Evolutionary conservation across 2,329 filamentous ascomycete genomes (phyloP), one percentile per base, ranked within the genome.

Genomic region (Exophiala sp.): DNA sequence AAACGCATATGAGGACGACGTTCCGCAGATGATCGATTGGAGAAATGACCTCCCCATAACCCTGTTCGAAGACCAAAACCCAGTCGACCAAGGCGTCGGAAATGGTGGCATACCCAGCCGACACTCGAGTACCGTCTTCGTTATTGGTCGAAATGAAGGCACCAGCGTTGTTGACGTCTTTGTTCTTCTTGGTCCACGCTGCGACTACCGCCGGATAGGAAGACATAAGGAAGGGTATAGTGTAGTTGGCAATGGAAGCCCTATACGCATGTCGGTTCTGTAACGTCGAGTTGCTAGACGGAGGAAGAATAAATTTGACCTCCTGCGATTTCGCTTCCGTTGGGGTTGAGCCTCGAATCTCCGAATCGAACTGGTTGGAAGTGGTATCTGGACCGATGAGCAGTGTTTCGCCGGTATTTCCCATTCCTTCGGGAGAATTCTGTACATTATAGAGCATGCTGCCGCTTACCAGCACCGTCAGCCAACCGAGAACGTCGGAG

Each of bases 1-100:
- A 95, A 0, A 95, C 87, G 57, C 89, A 95, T 4, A 84, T 89
- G 2, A 96, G 71, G 1, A 96, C 80, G 47, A 96, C 89, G 44
- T 86, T 85, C 16, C 88, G 83, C n/a, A 96, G 76, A 16, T 83
- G 84, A 24, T 77, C 72, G 53, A 96, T 91, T 0, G 91, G 88
- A 6, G 78, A 76, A 72, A 87, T 91, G 0, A 91, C 89, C 70
- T 96, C 91, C 18, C 69, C 68, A 58, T 83, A 83, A 2, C 83
- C 76, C 68, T 94, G 86, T 67, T 96, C 91, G 1, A 96, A 81
- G 2, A 95, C 64, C 3, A 96, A 74, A 4, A 88, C 84, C 91
- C 91, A 96, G 64, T 92, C 83, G 6, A 88, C 88, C 48, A 95
- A 72, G 0, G 72, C 67, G 4, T 79, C 89, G 49, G 81, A 78